Base-by-base conservation (phyloP, 306 rosid genomes). In the Canavalia ensiformis region DNA sequence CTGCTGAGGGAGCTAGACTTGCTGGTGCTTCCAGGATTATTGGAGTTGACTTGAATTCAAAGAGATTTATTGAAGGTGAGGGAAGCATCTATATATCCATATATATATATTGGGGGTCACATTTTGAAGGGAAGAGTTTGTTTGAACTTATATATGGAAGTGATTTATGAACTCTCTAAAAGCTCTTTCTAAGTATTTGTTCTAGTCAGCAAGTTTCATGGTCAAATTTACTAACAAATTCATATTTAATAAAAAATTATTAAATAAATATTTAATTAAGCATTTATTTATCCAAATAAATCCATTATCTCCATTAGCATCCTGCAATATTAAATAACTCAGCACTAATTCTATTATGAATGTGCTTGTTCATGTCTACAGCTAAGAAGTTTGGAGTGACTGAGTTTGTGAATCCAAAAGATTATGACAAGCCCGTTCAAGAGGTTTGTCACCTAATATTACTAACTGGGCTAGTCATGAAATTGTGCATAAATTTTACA, bases 341-440 rank as follows among this genome's bases (percentile, higher is more conserved):
- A 13, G 35, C 47, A 7, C 45, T 47, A 10, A 49, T 33, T 49
- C 63, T 11, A 12, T 35, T 49, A n/a, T 49, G 59, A 75, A 45
- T 76, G 64, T 77, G 9, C 8, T 63, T 63, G 25, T 64, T 50
- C 41, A 9, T 64, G 42, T 77, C 1, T 49, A 37, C 81, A 77
- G 81, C 81, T 28, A 77, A 64, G 54, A 64, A 77, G 73, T 77
- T 77, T 51, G 81, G 81, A 5, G 81, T 77, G 64, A 77, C 62
- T 28, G 74, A 77, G 65, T 77, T 77, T 64, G 81, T 77, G 81
- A 77, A 77, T 77, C 81, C 74, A 64, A 77, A 64, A 50, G 81
- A 64, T 77, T 29, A 77, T 64, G 74, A 50, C 64, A 77, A 50
- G 54, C 54, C 74, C 10, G 74, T 64, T 77, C 81, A 77, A 64